Evolutionary conservation across 148 eudicot species (phyloP), one percentile per base, ranked within the genome.

Genomic region (Persicaria tinctoria): DNA sequence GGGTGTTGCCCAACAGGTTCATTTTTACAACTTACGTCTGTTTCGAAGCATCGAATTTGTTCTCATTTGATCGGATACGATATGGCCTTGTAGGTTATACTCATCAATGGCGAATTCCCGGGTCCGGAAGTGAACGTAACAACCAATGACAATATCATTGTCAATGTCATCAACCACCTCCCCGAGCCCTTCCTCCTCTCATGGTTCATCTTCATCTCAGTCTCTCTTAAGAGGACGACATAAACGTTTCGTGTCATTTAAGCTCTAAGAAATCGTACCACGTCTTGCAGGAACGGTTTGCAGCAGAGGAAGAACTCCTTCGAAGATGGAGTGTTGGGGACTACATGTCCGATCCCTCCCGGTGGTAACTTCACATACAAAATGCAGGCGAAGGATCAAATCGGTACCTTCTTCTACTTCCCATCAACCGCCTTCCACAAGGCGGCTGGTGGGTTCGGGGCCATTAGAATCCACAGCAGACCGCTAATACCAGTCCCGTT

Each of bases 281-380:
- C 23, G 50, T 44, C 8, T 69, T 46, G 45, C 79, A 91, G 97
- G 97, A 83, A 85, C 73, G 97, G 97, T 45, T 41, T 92, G 32
- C 97, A 92, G 53, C 94, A 92, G 38, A 84, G 97, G 79, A 92
- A 79, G 69, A 92, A 90, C 69, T 92, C 97, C 10, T 92, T 62
- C 68, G 81, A 85, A 74, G 97, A 92, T 70, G 97, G 97, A 64
- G 90, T 92, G 3, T 88, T 78, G 48, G 97, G 97, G 75, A 90
- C 97, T 2, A 92, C 89, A 45, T 92, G 97, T 76, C 95, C 97
- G n/a, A 92, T 92, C 48, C 97, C 97, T 50, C 86, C 88, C 0
- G 97, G 97, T 54, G 81, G 81, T 76, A 92, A 92, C 81, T 92
- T 80, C 81, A 92, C 97, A 1, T 92, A 90, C 86, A 68, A 56